These are phyloP conservation scores for Geotrichum reessii DNA, from an alignment of 1,139 yeast species.

Conservation along the genomic window DNA sequence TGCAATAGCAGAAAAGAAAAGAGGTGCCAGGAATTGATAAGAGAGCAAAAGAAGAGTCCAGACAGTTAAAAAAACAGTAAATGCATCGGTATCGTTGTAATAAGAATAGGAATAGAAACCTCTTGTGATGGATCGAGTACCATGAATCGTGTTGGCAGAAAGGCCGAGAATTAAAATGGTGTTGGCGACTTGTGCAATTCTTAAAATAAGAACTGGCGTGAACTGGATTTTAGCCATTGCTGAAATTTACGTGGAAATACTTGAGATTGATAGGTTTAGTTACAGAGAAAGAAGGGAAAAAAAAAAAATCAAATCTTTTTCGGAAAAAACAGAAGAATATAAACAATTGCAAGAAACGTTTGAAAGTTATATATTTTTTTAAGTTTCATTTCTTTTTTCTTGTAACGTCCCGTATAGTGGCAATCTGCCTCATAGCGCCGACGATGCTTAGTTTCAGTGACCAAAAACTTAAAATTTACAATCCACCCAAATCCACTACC, in stretches of 20 bases:
- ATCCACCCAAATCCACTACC: not conserved
- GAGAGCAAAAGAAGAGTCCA: conserved; percentile 19
- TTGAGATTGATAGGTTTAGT: not conserved
- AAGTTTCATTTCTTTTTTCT: not conserved
- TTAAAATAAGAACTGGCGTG: conserved; percentile 3
- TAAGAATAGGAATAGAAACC: conserved; percentile 8
- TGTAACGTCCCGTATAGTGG: not conserved
- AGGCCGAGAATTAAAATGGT: conserved; percentile 21
- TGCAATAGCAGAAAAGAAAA: conserved; percentile 3
- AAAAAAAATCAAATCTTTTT: not conserved
- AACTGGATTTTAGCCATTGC: not conserved
- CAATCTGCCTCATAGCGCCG: not conserved
- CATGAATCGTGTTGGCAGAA: conserved; percentile 14
- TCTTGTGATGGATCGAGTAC: not conserved
- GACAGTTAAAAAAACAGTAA: conserved; percentile 18
- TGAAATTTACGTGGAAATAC: not conserved
- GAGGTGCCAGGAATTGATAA: conserved; percentile 2
- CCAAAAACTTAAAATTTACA: not conserved
- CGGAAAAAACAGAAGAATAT: not conserved
- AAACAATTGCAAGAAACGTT: not conserved
- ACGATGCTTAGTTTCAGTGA: not conserved
- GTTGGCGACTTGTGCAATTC: conserved; percentile 17
- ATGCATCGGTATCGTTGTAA: conserved; percentile 14
- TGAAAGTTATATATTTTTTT: too few species aligned
- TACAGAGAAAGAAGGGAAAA: not conserved